A percentile compares a stretch with the other conserved stretches of the same genome.
Evolutionary conservation across 345 rosid genomes (phyloP).

Genomic region (Populus deltoides): DNA sequence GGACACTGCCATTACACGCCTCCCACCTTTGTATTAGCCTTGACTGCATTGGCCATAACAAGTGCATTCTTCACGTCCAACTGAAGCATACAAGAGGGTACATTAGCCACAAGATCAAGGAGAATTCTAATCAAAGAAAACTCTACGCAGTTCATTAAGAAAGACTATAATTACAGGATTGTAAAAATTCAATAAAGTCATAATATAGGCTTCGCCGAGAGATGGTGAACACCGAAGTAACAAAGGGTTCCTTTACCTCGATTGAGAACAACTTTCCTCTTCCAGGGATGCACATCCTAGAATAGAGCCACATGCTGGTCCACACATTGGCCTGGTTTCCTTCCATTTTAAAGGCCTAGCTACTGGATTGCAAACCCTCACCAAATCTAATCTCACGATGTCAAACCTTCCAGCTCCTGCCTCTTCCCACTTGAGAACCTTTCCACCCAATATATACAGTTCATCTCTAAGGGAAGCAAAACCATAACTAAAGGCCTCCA

Average conservation of each 20-base stretch:
- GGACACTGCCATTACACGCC: no score
- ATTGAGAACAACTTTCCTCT: constrained; percentile 18
- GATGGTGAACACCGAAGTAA: no score
- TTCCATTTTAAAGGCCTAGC: constrained; percentile 61
- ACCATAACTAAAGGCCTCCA: constrained; percentile 79
- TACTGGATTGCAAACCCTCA: constrained; percentile 66
- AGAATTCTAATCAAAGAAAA: no score
- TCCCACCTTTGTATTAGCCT: no score
- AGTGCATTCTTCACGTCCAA: no score
- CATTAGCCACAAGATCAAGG: no score
- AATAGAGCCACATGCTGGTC: constrained; percentile 59
- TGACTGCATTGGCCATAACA: no score
- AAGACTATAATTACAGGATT: no score
- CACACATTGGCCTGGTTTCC: constrained; percentile 65
- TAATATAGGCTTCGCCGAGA: no score
- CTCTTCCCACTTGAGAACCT: constrained; percentile 85
- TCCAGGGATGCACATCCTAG: constrained; percentile 77
- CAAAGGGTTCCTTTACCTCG: background rate
- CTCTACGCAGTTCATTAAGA: no score
- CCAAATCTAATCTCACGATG: constrained; percentile 53
- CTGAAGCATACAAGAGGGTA: no score
- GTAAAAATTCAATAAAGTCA: no score
- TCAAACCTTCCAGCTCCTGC: constrained; percentile 66
- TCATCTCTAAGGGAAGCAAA: constrained; percentile 62
- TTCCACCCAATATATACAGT: constrained; percentile 75